Percentiles rank a stretch among this genome's conserved stretches.
Evolutionary conservation across 2,329 filamentous ascomycete species (phyloP).

Genomic region (Diaporthe vaccinii): DNA sequence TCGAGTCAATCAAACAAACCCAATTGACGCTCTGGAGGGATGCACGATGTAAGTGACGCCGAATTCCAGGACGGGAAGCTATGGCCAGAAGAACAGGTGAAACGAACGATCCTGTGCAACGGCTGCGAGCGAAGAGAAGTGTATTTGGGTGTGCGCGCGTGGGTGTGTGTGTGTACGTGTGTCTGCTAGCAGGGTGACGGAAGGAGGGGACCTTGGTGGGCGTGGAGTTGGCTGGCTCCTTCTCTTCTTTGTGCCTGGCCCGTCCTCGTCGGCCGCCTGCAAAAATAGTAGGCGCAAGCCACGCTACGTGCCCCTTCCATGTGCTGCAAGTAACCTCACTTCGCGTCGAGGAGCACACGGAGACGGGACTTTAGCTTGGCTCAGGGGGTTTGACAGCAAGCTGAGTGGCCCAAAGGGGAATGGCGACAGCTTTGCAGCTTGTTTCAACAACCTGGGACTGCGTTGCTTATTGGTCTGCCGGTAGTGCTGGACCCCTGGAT

Average conservation of each 20-base stretch:
- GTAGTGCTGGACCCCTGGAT: slow-evolving; percentile 19
- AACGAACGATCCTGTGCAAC: slow-evolving; percentile 5
- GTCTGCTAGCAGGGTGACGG: background rate
- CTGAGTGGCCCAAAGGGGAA: slow-evolving; percentile 22
- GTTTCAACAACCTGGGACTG: slow-evolving; percentile 15
- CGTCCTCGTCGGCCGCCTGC: slow-evolving; percentile 14
- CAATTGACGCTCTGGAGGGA: slow-evolving; percentile 8
- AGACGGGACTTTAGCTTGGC: slow-evolving; percentile 5
- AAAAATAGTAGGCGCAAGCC: slow-evolving; percentile 12
- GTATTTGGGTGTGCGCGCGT: background rate
- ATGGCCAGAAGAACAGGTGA: slow-evolving; percentile 12
- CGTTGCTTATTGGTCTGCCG: slow-evolving; percentile 7
- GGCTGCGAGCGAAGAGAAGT: slow-evolving; percentile 8
- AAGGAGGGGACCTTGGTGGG: background rate
- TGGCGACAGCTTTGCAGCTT: slow-evolving; percentile 11
- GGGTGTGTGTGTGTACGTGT: background rate
- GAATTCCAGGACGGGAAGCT: background rate
- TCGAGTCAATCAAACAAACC: slow-evolving; percentile 18
- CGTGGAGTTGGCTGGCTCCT: background rate
- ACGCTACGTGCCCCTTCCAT: background rate
- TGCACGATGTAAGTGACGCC: background rate
- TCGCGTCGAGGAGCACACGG: background rate
- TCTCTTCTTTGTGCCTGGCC: slow-evolving; percentile 15
- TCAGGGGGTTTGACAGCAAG: slow-evolving; percentile 31
- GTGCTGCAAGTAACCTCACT: background rate